Conservation (phyloP, 106 monocot genomes). For the Gastrodia elata region DNA sequence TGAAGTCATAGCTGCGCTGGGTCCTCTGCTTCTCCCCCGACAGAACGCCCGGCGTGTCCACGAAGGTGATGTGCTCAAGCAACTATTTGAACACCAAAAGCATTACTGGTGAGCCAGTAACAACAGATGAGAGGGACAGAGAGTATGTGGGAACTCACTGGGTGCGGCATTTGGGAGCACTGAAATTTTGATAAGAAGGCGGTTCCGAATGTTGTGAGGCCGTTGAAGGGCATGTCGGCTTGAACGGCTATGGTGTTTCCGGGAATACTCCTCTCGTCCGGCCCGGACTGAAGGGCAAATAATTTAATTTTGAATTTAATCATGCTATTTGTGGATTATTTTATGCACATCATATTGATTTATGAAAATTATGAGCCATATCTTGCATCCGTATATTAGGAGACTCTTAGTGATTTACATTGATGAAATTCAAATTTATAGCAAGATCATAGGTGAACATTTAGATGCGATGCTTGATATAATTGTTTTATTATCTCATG, state of each 20-base stretch:
- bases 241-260: conserved; percentile 97
- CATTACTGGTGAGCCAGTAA: conserved; percentile 1
- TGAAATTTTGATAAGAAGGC: conserved; percentile 95
- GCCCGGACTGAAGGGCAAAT: conserved; percentile 58
- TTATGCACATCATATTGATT: no score
- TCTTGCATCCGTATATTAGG: no score
- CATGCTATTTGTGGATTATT: no score
- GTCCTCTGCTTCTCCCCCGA: conserved; percentile 96
- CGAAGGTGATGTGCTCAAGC: conserved; percentile 89
- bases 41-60: conserved; percentile 94
- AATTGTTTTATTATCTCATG: no score
- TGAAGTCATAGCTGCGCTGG: conserved; percentile 94
- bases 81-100: conserved; percentile 36
- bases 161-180: conserved; percentile 97
- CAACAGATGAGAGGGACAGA: no score
- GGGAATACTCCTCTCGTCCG: conserved; percentile 94
- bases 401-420: no score
- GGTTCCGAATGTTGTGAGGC: conserved; percentile 83
- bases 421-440: no score
- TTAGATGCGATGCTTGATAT: no score
- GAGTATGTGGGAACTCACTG: conserved; percentile 35
- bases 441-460: no score
- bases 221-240: conserved; percentile 95
- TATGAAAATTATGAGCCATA: no score
- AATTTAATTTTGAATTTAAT: no score